Percentiles rank a stretch among this genome's conserved stretches.
Conservation (phyloP, 495 filamentous ascomycete species). For the Xylaria grammica region DNA sequence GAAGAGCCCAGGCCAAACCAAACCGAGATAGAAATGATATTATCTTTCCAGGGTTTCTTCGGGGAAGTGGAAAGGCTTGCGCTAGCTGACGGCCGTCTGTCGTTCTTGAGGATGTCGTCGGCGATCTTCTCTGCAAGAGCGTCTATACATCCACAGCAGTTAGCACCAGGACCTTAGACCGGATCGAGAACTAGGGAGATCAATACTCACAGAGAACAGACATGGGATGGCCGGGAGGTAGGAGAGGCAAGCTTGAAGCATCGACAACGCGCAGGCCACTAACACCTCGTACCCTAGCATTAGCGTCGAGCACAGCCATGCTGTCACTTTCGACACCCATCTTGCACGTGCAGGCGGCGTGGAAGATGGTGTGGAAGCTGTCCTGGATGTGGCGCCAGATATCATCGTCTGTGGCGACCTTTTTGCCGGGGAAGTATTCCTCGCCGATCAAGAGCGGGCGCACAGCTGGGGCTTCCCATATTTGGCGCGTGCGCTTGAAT, state of each 20-base stretch:
- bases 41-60: too few relatives aligned
- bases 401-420: slow-evolving; percentile 51
- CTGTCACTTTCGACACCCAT: slow-evolving; percentile 54
- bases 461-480: slow-evolving; percentile 32
- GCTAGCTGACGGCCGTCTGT: background rate
- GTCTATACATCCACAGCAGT: slow-evolving; percentile 37
- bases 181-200: slow-evolving; percentile 9
- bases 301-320: slow-evolving; percentile 61
- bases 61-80: too few relatives aligned
- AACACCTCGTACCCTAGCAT: slow-evolving; percentile 59
- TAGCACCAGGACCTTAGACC: slow-evolving; percentile 18
- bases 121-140: slow-evolving; percentile 69
- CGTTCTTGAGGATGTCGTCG: slow-evolving; percentile 46
- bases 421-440: slow-evolving; percentile 51
- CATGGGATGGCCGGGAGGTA: slow-evolving; percentile 62
- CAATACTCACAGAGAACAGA: slow-evolving; percentile 44
- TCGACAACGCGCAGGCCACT: slow-evolving; percentile 61
- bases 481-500: slow-evolving; percentile 48
- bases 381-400: slow-evolving; percentile 50
- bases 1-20: too few relatives aligned
- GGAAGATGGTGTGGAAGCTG: slow-evolving; percentile 50
- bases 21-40: too few relatives aligned
- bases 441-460: slow-evolving; percentile 33
- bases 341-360: slow-evolving; percentile 57
- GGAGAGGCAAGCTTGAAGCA: slow-evolving; percentile 59